Percentiles rank a stretch among this genome's conserved stretches.
These are phyloP conservation scores for Karstenula rhodostoma DNA, from an alignment of 2,329 filamentous ascomycete genomes.

Conservation along the genomic window DNA sequence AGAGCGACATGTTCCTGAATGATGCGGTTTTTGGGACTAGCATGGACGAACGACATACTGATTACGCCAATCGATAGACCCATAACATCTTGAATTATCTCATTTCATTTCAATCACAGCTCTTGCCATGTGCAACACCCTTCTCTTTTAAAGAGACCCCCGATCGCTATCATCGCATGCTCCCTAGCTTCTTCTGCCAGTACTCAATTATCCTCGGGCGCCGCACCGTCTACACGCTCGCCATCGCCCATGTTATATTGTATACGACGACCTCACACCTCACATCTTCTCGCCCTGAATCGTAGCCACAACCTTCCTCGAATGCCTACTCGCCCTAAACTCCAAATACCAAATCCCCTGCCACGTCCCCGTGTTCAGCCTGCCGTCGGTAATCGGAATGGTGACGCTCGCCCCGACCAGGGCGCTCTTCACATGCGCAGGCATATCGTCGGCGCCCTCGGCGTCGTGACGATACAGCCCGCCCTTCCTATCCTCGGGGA, in stretches of 20 bases:
- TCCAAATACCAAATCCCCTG: slow-evolving; percentile 96
- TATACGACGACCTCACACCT: slow-evolving; percentile 11
- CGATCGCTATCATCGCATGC: not conserved
- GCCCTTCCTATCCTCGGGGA: slow-evolving; percentile 73
- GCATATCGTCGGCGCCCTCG: slow-evolving; percentile 94
- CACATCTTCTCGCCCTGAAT: slow-evolving; percentile 83
- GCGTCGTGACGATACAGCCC: slow-evolving; percentile 83
- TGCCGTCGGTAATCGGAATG: slow-evolving; percentile 89
- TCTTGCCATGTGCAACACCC: not conserved
- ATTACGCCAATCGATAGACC: slow-evolving; percentile 5
- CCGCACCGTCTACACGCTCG: too few species aligned
- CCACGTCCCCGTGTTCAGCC: slow-evolving; percentile 75
- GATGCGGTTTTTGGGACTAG: not conserved
- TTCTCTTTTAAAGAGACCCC: not conserved
- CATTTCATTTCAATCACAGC: not conserved
- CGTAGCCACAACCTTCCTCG: slow-evolving; percentile 85
- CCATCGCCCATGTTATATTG: not conserved
- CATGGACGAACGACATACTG: not conserved
- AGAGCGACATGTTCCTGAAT: not conserved
- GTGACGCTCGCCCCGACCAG: slow-evolving; percentile 88
- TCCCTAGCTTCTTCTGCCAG: not conserved
- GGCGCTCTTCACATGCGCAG: slow-evolving; percentile 92
- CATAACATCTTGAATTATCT: not conserved
- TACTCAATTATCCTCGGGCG: not conserved
- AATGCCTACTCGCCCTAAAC: slow-evolving; percentile 79